Evolutionary conservation across 2,329 filamentous ascomycete genomes (phyloP).

Genomic region (Exophiala phaeomuriformis): DNA sequence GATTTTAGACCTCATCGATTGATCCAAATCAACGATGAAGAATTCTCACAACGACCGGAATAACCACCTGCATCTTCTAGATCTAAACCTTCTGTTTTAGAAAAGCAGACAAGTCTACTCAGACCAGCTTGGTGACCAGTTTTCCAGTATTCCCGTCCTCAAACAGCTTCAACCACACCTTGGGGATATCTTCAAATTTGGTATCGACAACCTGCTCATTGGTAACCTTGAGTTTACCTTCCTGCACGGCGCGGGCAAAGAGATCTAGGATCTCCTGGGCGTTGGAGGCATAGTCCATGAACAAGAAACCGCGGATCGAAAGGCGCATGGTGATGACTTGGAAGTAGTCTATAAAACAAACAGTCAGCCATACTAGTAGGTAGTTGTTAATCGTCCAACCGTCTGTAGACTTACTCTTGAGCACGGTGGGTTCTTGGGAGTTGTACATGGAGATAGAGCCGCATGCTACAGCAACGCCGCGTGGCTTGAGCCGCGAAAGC

Average conservation of each 20-base stretch:
- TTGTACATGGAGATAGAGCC: constrained; percentile 49
- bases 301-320: constrained; percentile 25
- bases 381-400: too few species aligned
- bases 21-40: too few species aligned
- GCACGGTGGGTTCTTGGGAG: constrained; percentile 13
- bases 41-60: too few species aligned
- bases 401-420: constrained; percentile 16
- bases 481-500: constrained; percentile 15
- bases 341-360: constrained; percentile 35
- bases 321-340: constrained; percentile 41
- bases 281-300: constrained; percentile 53
- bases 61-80: too few species aligned
- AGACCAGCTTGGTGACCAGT: constrained; percentile 24
- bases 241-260: constrained; percentile 62
- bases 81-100: too few species aligned
- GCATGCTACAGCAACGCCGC: constrained; percentile 43
- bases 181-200: constrained; percentile 45
- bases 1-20: too few species aligned
- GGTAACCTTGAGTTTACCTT: constrained; percentile 57
- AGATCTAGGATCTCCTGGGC: constrained; percentile 53
- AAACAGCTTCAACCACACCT: constrained; percentile 50
- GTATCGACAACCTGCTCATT: constrained; percentile 50
- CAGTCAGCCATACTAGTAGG: too few species aligned
- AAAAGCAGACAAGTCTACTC: not conserved
- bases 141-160: constrained; percentile 65